phyloP scores from a whole-genome alignment of 2,329 filamentous ascomycete species.

The Raffaelea albimanens region DNA sequence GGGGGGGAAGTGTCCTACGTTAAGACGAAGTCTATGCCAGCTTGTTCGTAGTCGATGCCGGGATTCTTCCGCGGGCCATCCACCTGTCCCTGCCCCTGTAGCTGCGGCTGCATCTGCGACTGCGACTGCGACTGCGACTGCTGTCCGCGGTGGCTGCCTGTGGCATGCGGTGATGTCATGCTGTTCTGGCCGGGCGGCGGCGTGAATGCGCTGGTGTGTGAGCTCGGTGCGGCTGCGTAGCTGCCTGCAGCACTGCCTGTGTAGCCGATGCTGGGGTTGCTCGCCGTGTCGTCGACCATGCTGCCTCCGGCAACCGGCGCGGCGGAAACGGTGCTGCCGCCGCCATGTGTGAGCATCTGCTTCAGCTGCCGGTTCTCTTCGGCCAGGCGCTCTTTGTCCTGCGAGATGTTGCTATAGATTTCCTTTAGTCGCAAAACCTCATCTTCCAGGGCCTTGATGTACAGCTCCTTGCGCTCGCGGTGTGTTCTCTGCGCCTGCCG shows the following conservation, averaged over 20 bases:
- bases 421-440: conserved; percentile 86
- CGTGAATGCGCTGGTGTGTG: conserved; percentile 33
- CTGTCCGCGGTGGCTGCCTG: conserved; percentile 7
- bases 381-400: conserved; percentile 65
- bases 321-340: conserved; percentile 17
- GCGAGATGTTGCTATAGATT: conserved; percentile 61
- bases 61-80: conserved; percentile 24
- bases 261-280: conserved; percentile 37
- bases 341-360: conserved; percentile 42
- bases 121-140: too few species aligned
- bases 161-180: conserved; percentile 5
- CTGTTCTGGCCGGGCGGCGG: conserved; percentile 25
- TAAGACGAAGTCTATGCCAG: conserved; percentile 84
- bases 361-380: conserved; percentile 74
- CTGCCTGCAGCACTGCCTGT: conserved; percentile 54
- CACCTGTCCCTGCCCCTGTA: conserved; percentile 11
- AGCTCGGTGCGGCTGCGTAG: conserved; percentile 39
- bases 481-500: conserved; percentile 91
- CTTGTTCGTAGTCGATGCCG: conserved; percentile 64
- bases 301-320: conserved; percentile 9
- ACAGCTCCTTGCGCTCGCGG: conserved; percentile 90
- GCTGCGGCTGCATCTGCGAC: not conserved
- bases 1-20: conserved; percentile 62
- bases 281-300: conserved; percentile 31
- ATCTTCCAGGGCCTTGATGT: conserved; percentile 88